A percentile compares a stretch with the other conserved stretches of the same genome.
These are phyloP conservation scores for Candolleomyces aberdarensis DNA, from an alignment of 768 basidiomycete genomes.

Conservation along the genomic window DNA sequence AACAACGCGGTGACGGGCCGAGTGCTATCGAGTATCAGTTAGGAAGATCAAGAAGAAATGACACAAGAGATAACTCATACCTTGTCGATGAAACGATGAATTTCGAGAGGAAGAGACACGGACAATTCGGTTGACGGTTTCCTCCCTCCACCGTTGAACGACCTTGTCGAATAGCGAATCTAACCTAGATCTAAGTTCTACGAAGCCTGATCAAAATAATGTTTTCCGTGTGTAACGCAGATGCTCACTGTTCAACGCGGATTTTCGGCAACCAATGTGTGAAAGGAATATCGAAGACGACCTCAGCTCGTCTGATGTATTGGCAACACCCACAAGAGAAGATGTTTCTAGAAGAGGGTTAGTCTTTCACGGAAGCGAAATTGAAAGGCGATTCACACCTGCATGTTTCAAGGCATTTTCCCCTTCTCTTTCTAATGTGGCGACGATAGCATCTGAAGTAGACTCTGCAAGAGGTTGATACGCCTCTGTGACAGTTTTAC, in stretches of 20 bases:
- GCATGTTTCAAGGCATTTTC: constrained; percentile 25
- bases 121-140: constrained; percentile 34
- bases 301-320: constrained; percentile 45
- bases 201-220: not conserved
- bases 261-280: constrained; percentile 39
- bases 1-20: constrained; percentile 52
- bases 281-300: constrained; percentile 41
- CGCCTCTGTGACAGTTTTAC: constrained; percentile 36
- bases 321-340: constrained; percentile 43
- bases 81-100: not conserved
- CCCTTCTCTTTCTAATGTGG: constrained; percentile 36
- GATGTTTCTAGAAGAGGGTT: not conserved
- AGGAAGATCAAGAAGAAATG: not conserved
- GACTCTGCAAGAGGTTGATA: constrained; percentile 53
- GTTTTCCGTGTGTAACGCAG: not conserved
- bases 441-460: constrained; percentile 39
- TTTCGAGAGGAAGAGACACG: not conserved
- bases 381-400: constrained; percentile 28
- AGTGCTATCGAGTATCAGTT: constrained; percentile 12
- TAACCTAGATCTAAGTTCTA: constrained; percentile 50
- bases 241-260: constrained; percentile 23
- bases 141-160: constrained; percentile 52
- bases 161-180: constrained; percentile 41
- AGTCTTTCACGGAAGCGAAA: not conserved
- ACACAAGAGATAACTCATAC: constrained; percentile 18